phyloP scores from a whole-genome alignment of 768 basidiomycete genomes.

The Termitomyces sp. region DNA sequence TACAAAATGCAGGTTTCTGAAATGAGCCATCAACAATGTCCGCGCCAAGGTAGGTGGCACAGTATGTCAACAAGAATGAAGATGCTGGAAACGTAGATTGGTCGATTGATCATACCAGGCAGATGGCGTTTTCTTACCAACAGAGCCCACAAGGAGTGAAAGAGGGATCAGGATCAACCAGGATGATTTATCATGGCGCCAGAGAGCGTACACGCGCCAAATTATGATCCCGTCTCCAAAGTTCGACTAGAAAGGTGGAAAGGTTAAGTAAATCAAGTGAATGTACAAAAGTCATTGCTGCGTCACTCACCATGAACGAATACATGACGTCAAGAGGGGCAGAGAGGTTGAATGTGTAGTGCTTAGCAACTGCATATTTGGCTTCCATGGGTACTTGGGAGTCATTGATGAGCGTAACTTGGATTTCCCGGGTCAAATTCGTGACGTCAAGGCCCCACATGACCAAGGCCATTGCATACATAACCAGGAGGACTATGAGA shows the following conservation, averaged over 20 bases:
- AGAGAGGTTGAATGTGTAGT: constrained; percentile 1
- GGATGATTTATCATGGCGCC: not conserved
- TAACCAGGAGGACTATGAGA: constrained; percentile 4
- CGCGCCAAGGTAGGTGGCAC: constrained; percentile 7
- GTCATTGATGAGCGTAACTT: constrained; percentile 4
- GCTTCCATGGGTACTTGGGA: not conserved
- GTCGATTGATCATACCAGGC: too few relatives aligned
- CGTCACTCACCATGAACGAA: constrained; percentile 6
- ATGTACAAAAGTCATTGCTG: not conserved
- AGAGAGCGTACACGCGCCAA: constrained; percentile 11
- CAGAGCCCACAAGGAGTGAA: constrained; percentile 3
- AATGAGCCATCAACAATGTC: constrained; percentile 11
- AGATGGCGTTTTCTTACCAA: not conserved
- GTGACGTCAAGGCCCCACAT: constrained; percentile 11
- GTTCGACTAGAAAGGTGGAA: not conserved
- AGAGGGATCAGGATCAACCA: constrained; percentile 5
- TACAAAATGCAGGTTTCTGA: constrained; percentile 9
- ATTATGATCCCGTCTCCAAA: constrained; percentile 9
- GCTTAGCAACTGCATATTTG: constrained; percentile 5
- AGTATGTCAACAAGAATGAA: constrained; percentile 5
- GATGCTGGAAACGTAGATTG: not conserved
- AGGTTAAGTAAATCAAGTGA: too few relatives aligned
- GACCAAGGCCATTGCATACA: constrained; percentile 10
- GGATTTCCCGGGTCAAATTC: constrained; percentile 4
- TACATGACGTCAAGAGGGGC: constrained; percentile 3